Evolutionary conservation across 305 asterid species (phyloP), one percentile per base, ranked within the genome.

Genomic region (Ruellia speciosa): DNA sequence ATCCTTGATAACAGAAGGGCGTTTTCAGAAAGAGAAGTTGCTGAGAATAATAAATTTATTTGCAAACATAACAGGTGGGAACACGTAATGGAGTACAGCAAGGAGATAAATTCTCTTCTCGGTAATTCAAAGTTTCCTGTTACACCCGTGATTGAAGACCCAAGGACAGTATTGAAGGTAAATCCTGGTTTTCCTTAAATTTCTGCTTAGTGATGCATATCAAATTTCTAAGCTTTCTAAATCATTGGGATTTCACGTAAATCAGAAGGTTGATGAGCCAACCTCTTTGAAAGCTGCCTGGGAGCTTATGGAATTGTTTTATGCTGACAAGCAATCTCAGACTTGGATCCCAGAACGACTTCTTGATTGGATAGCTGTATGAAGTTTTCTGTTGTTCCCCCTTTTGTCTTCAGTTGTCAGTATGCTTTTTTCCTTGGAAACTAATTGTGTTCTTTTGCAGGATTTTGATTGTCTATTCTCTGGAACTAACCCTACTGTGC

Each of bases 231-330:
- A 64, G 39, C 40, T 67, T 73, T 51, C 65, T 62, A 49, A 37
- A 50, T 71, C 17, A 56, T 58, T 70, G 65, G 57, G 31, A 59
- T 62, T 41, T 43, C 62, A 37, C 56, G 28, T 55, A 59, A 67
- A 61, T 62, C 81, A 88, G 99, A 70, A 64, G 58, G 73, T 57
- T 66, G 86, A 75, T 74, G 87, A 77, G 74, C 89, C 99, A 51
- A 81, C 85, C 24, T 63, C 81, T 54, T 64, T 92, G 77, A 86
- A 70, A 82, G 97, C 96, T 72, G 97, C 96, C 41, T 88, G 97
- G 99, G 96, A 88, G 89, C 86, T 92, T 72, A 66, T 88, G 83
- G 95, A 86, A 72, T 70, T 84, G 50, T 92, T 92, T 75, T 88
- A 86, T 61, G 95, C 82, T 3, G 99, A 92, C 83, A 89, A 78